Evolutionary conservation across 768 basidiomycete genomes (phyloP), one percentile per base, ranked within the genome.

Genomic region (Saitozyma sp.): DNA sequence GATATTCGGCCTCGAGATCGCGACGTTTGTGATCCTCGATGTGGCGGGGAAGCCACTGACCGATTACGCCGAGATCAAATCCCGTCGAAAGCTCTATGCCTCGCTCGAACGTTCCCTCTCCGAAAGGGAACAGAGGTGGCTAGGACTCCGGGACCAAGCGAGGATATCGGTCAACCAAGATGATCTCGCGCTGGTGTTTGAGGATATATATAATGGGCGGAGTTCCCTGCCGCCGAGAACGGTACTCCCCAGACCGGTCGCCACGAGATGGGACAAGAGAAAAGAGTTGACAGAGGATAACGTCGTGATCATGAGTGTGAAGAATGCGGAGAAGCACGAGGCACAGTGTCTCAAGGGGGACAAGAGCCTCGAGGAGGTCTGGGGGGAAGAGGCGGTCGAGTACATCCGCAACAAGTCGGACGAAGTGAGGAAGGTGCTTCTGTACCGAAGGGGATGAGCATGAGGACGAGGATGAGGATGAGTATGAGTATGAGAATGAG

Each of bases 1-100:
- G 2, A 86, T 95, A 61, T 98, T 99, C 76, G 96, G 94, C 14
- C 84, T 98, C 64, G 85, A 95, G 68, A 88, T 89, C 45, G 90
- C 91, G 17, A 91, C 91, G 0, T 97, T 91, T 74, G 86, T 99
- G 61, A 81, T 94, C 7, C 91, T 90, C 76, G 88, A 88, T 60
- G 81, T 97, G 55, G 91, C 92, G 1, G 89, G 85, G 6, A 91
- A 90, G 73, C 89, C 91, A 0, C 88, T 96, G 56, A 76, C 81
- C 50, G 90, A 94, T 67, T 91, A 92, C 3, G 81, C 95, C 2
- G 87, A 92, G 7, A 86, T 93, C 69, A 94, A 93, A 78, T 87
- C 88, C 63, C 85, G 92, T 52, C 86, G 83, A 73, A 92, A 93
- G 78, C 79, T 92, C 41, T 93, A 94, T 66, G 88, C 91, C 65